Evolutionary conservation across 2,329 filamentous ascomycete species (phyloP).

Genomic region (Didymella lethalis): DNA sequence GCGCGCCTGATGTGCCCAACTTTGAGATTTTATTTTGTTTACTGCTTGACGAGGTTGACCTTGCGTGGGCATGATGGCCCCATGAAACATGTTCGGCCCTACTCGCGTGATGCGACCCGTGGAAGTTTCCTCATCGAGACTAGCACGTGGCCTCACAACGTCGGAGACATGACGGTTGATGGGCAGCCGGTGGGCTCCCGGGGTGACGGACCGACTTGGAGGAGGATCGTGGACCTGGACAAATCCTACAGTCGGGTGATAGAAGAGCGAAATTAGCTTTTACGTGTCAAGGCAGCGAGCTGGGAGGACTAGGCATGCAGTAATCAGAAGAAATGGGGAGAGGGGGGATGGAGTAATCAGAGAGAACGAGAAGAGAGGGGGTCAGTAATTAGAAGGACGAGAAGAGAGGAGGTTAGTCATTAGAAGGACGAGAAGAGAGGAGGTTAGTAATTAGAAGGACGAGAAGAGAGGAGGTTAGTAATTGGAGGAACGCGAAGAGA

Average conservation of each 20-base stretch:
- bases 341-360: too few relatives aligned
- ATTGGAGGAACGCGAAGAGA: background rate
- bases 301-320: background rate
- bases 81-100: slow-evolving; percentile 21
- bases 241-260: background rate
- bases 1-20: too few relatives aligned
- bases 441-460: too few relatives aligned
- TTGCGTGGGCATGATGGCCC: slow-evolving; percentile 1
- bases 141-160: slow-evolving; percentile 6
- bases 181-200: background rate
- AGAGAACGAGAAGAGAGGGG: too few relatives aligned
- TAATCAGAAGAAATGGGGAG: background rate
- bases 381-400: too few relatives aligned
- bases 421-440: too few relatives aligned
- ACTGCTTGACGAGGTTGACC: background rate
- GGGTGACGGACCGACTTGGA: background rate
- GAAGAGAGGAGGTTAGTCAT: too few relatives aligned
- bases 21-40: background rate
- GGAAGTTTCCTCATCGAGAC: background rate
- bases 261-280: background rate
- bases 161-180: slow-evolving; percentile 4
- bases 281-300: background rate
- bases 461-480: too few relatives aligned
- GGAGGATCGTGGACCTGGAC: background rate
- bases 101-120: slow-evolving; percentile 5